A percentile compares a stretch with the other conserved stretches of the same genome.
phyloP scores from a whole-genome alignment of 305 asterid genomes.

The Andrographis paniculata region DNA sequence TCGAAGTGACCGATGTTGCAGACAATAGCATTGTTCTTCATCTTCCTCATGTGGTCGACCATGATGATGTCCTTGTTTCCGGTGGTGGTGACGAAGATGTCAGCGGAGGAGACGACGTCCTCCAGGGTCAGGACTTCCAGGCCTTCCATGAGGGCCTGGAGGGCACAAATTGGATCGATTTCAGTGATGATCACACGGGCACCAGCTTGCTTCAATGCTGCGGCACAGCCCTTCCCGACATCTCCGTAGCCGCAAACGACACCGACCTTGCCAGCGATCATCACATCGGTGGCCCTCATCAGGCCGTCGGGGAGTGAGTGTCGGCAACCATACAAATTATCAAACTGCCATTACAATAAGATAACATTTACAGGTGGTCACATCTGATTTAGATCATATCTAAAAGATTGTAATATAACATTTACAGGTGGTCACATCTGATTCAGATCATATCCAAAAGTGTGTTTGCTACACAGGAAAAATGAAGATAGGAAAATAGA shows the following conservation, averaged over 20 bases:
- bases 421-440: no score
- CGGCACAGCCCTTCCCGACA: constrained; percentile 7
- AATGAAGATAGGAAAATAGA: no score
- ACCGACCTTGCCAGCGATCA: neutral
- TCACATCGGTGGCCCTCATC: constrained; percentile 4
- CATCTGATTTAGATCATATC: no score
- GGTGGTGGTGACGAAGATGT: constrained; percentile 3
- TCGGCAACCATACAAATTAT: neutral
- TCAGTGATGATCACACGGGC: constrained; percentile 2
- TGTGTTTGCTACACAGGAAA: no score
- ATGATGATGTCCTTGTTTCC: constrained; percentile 7
- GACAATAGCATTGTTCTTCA: constrained; percentile 4
- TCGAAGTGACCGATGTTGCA: constrained; percentile 2
- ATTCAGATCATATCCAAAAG: no score
- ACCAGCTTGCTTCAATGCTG: constrained; percentile 1
- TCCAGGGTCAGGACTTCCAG: neutral
- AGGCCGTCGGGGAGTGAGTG: constrained; percentile 4
- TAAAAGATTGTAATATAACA: no score
- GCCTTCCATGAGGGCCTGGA: constrained; percentile 5
- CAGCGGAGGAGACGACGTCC: neutral
- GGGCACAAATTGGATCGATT: constrained; percentile 3
- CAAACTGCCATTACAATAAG: neutral
- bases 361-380: neutral
- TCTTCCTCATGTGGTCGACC: constrained; percentile 4
- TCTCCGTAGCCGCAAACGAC: constrained; percentile 1